Evolutionary conservation across 352 stramenopile species (phyloP).

Genomic region (Phytophthora chlamydospora): DNA sequence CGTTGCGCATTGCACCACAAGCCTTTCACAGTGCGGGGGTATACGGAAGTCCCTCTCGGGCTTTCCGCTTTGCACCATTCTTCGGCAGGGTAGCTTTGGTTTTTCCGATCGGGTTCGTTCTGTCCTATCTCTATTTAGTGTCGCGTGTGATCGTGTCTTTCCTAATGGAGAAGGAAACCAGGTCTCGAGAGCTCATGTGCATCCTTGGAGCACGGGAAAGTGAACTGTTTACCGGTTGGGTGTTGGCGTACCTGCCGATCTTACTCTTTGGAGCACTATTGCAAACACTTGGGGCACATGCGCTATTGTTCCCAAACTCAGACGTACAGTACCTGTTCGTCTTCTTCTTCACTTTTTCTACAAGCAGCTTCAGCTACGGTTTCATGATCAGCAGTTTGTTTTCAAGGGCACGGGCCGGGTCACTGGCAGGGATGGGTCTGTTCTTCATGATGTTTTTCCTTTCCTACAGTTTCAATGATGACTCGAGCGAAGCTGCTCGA

Average conservation of each 20-base stretch:
- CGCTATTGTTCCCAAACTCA: conserved; percentile 59
- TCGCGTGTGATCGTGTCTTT: conserved; percentile 91
- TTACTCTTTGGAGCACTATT: conserved; percentile 54
- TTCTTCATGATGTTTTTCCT: conserved; percentile 87
- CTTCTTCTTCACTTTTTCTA: conserved; percentile 81
- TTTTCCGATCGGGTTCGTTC: conserved; percentile 90
- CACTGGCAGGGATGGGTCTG: conserved; percentile 72
- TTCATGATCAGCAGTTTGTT: conserved; percentile 81
- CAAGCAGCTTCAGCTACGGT: conserved; percentile 78
- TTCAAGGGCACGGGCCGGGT: conserved; percentile 54
- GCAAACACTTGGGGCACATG: conserved; percentile 42
- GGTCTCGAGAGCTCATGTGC: conserved; percentile 90
- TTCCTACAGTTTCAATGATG: conserved; percentile 75
- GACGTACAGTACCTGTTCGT: conserved; percentile 47
- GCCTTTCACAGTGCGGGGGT: conserved; percentile 54
- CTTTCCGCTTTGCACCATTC: conserved; percentile 72
- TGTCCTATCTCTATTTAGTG: conserved; percentile 94
- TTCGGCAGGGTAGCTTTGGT: conserved; percentile 79
- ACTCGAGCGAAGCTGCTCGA: conserved; percentile 37
- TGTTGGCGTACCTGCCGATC: conserved; percentile 82
- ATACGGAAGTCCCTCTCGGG: conserved; percentile 55
- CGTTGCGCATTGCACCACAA: conserved; percentile 68
- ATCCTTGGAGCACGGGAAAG: conserved; percentile 90
- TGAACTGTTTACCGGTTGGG: conserved; percentile 59
- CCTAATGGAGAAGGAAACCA: conserved; percentile 93